Evolutionary conservation across 106 monocot species (phyloP).

Genomic region (Dendrobium catenatum): DNA sequence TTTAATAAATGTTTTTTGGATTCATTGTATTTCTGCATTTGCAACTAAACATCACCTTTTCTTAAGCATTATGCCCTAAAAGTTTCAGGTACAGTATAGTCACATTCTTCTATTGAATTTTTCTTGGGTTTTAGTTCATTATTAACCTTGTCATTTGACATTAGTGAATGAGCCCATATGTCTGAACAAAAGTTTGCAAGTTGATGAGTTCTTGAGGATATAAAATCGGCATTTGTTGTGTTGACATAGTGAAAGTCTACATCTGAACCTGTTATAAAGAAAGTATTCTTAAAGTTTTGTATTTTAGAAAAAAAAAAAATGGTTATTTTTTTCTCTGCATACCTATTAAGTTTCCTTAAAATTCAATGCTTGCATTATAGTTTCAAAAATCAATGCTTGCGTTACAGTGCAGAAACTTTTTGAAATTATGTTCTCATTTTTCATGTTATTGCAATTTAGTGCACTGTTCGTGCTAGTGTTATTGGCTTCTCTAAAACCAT

Average conservation of each 20-base stretch:
- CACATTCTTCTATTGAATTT: neutral
- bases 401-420: neutral
- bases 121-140: neutral
- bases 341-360: neutral
- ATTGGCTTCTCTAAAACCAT: constrained; percentile 43
- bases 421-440: neutral
- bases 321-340: neutral
- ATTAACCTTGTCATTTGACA: neutral
- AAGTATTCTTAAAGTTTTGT: neutral
- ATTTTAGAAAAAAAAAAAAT: neutral
- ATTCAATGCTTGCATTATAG: constrained; percentile 6
- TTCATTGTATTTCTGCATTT: neutral
- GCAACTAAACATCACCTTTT: neutral
- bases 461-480: constrained; percentile 72
- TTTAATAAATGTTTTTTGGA: neutral
- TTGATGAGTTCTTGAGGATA: neutral
- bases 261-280: neutral
- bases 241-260: neutral
- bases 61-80: neutral
- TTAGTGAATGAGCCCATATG: neutral
- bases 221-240: neutral
- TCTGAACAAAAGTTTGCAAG: neutral
- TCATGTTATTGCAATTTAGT: constrained; percentile 33
- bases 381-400: neutral
- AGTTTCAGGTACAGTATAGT: neutral